Evolutionary conservation across 495 filamentous ascomycete genomes (phyloP).

Genomic region (Aspergillus kassunensis): DNA sequence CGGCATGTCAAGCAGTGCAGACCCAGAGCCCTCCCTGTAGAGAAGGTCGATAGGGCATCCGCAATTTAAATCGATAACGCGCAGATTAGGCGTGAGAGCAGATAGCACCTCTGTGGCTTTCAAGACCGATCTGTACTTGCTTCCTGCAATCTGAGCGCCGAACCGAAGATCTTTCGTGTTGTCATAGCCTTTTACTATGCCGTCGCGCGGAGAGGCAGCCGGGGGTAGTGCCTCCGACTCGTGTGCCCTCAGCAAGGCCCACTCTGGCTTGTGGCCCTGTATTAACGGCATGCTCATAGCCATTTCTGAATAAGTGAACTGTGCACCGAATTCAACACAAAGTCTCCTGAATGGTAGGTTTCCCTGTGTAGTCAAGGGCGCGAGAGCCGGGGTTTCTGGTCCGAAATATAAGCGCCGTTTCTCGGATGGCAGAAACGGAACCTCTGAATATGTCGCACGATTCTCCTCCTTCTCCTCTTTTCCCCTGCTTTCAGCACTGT

Average conservation of each 20-base stretch:
- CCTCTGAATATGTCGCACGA: constrained; percentile 73
- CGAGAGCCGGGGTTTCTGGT: constrained; percentile 83
- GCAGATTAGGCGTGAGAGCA: constrained; percentile 68
- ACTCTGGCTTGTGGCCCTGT: constrained; percentile 88
- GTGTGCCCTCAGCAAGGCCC: constrained; percentile 90
- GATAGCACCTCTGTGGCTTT: constrained; percentile 83
- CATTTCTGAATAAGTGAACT: constrained; percentile 97
- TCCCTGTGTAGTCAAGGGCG: constrained; percentile 90
- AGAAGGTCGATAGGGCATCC: constrained; percentile 95
- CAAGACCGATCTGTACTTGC: constrained; percentile 80
- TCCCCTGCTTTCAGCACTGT: constrained; percentile 29
- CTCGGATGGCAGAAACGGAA: constrained; percentile 84
- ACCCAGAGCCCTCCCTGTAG: constrained; percentile 80
- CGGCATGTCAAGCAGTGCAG: constrained; percentile 82
- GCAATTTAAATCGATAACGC: constrained; percentile 91
- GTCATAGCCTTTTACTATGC: constrained; percentile 67
- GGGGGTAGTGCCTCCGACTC: constrained; percentile 72
- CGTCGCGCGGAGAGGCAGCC: constrained; percentile 37
- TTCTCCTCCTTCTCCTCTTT: constrained; percentile 56
- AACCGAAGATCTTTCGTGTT: constrained; percentile 80
- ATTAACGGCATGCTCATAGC: constrained; percentile 86
- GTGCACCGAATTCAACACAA: constrained; percentile 84
- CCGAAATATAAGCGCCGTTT: constrained; percentile 92
- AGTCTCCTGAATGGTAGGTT: constrained; percentile 93
- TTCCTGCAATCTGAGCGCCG: constrained; percentile 86